Conservation (phyloP, 768 basidiomycete genomes). For the Suillus variegatus region DNA sequence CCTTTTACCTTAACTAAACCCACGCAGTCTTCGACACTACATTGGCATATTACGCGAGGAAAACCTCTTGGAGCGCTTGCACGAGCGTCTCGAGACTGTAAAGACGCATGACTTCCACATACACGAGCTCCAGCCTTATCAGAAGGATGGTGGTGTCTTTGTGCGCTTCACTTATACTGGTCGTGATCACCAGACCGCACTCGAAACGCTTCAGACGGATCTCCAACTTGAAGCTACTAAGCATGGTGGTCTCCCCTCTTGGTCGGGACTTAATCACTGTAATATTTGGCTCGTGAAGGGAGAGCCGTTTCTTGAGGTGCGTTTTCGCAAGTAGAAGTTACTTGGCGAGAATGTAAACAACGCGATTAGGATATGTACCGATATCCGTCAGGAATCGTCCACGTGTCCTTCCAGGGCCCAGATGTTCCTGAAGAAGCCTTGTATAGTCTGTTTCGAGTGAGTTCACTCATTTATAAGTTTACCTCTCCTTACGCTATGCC, state of each 20-base stretch:
- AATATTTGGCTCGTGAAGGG: slow-evolving; percentile 76
- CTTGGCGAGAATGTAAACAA: slow-evolving; percentile 8
- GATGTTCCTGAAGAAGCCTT: slow-evolving; percentile 81
- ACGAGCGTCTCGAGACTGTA: slow-evolving; percentile 49
- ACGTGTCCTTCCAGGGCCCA: slow-evolving; percentile 86
- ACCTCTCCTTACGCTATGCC: slow-evolving; percentile 6
- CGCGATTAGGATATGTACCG: slow-evolving; percentile 75
- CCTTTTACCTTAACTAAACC: slow-evolving; percentile 11
- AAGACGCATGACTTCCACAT: slow-evolving; percentile 60
- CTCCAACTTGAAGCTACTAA: slow-evolving; percentile 45
- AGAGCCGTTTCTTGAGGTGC: slow-evolving; percentile 78
- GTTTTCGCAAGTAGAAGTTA: slow-evolving; percentile 13
- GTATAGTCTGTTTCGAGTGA: slow-evolving; percentile 76
- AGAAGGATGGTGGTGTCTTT: slow-evolving; percentile 87
- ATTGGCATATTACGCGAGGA: slow-evolving; percentile 63
- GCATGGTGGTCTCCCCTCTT: slow-evolving; percentile 63
- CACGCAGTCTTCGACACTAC: slow-evolving; percentile 59
- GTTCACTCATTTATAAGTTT: slow-evolving; percentile 22
- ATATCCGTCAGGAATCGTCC: slow-evolving; percentile 71
- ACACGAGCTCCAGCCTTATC: slow-evolving; percentile 61
- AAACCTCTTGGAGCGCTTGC: slow-evolving; percentile 50
- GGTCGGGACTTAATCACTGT: slow-evolving; percentile 53
- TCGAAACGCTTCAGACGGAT: slow-evolving; percentile 50
- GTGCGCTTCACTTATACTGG: slow-evolving; percentile 66
- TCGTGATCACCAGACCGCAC: slow-evolving; percentile 37